Percentiles rank a stretch among this genome's conserved stretches.
Conservation (phyloP, 1,139 yeast species). For the Trichomonascaceae sp. region DNA sequence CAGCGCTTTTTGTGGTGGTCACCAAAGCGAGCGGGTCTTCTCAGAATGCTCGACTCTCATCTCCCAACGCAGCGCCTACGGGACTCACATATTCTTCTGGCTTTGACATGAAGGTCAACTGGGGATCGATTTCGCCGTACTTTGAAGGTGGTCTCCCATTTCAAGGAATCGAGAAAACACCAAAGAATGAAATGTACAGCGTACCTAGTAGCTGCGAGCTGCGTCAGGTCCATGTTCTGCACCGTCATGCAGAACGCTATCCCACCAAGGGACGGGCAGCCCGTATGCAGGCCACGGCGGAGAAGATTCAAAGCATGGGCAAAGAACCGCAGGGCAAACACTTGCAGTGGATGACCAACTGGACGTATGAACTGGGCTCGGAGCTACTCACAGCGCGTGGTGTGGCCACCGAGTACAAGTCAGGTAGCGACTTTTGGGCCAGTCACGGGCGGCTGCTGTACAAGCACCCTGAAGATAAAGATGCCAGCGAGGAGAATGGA, state of each 20-base stretch:
- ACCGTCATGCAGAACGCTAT: conserved; percentile 31
- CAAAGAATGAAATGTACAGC: conserved; percentile 2
- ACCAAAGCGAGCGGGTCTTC: conserved; percentile 13
- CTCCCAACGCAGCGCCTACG: conserved; percentile 29
- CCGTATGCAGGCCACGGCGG: conserved; percentile 19
- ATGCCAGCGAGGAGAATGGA: conserved; percentile 14
- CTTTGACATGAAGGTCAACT: conserved; percentile 29
- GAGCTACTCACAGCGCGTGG: conserved; percentile 28
- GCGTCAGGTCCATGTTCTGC: conserved; percentile 30
- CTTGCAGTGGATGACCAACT: conserved; percentile 22
- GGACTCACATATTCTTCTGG: conserved; percentile 26
- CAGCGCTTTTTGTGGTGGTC: conserved; percentile 16
- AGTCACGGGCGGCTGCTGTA: conserved; percentile 28
- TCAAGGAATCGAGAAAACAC: conserved; percentile 16
- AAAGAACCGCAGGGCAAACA: conserved; percentile 15
- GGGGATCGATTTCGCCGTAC: conserved; percentile 31
- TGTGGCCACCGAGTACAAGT: conserved; percentile 27
- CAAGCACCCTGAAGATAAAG: conserved; percentile 7
- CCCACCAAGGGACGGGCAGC: conserved; percentile 25
- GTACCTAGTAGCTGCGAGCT: conserved; percentile 12
- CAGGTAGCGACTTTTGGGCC: conserved; percentile 30
- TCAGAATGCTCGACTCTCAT: conserved; percentile 14
- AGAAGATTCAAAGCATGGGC: conserved; percentile 19
- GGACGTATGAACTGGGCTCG: conserved; percentile 25
- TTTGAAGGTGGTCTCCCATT: conserved; percentile 27